Conservation (phyloP, 2,329 filamentous ascomycete species). For the Penicillium concentricum region DNA sequence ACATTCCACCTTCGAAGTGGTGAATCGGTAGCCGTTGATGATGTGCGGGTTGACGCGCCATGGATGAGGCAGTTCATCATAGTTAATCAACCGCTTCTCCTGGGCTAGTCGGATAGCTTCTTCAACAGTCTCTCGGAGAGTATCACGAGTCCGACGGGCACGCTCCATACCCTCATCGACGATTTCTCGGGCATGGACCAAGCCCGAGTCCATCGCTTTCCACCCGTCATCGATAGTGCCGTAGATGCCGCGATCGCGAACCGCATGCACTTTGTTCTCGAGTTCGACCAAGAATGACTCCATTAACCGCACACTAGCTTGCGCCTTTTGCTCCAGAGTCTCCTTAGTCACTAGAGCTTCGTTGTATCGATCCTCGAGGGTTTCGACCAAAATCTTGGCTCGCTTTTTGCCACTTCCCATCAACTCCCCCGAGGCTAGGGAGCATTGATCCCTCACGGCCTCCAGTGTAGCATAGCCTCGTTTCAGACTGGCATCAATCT, state of each 20-base stretch:
- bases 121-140: constrained; percentile 80
- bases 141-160: constrained; percentile 77
- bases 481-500: constrained; percentile 78
- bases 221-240: constrained; percentile 77
- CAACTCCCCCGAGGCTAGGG: constrained; percentile 83
- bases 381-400: constrained; percentile 87
- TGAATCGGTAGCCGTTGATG: constrained; percentile 86
- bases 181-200: constrained; percentile 71
- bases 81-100: constrained; percentile 78
- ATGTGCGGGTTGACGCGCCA: constrained; percentile 98
- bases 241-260: constrained; percentile 73
- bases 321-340: constrained; percentile 86
- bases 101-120: constrained; percentile 71
- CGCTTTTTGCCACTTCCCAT: constrained; percentile 82
- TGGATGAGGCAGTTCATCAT: constrained; percentile 84
- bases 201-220: constrained; percentile 75
- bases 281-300: constrained; percentile 83
- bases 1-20: constrained; percentile 85
- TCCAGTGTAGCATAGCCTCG: constrained; percentile 83
- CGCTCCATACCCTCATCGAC: constrained; percentile 79
- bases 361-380: constrained; percentile 82
- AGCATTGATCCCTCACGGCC: constrained; percentile 82
- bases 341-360: constrained; percentile 81
- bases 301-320: constrained; percentile 80
- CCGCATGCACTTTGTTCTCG: constrained; percentile 75